These are phyloP conservation scores for Litchi chinensis DNA, from an alignment of 345 rosid genomes.

Conservation along the genomic window DNA sequence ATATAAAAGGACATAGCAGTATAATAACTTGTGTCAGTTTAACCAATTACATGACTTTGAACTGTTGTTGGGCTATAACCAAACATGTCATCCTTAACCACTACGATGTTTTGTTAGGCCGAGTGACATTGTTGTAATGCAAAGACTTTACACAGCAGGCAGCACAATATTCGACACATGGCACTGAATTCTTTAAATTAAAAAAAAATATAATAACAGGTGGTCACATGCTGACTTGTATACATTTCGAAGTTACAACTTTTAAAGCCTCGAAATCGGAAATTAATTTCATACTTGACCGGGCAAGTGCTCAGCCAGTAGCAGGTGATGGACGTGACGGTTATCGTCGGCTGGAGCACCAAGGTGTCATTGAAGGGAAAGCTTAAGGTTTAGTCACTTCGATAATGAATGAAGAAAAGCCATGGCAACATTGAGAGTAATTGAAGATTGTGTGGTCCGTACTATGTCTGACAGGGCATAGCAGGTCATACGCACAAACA, in stretches of 20 bases:
- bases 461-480: conserved; percentile 15
- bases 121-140: no score
- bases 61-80: neutral
- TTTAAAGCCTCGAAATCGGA: neutral
- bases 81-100: no score
- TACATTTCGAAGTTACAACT: neutral
- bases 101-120: no score
- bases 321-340: neutral
- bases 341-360: neutral
- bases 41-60: neutral
- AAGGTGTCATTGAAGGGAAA: neutral
- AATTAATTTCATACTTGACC: neutral
- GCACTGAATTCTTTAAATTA: neutral
- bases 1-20: no score
- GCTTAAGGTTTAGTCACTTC: conserved; percentile 28
- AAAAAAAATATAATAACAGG: neutral
- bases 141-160: neutral
- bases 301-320: neutral
- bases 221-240: conserved; percentile 9
- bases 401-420: neutral
- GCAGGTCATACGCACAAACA: neutral
- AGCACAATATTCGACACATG: neutral
- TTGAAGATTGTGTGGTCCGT: neutral
- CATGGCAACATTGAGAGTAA: neutral
- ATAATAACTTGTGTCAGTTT: no score